Conservation (phyloP, 2,329 filamentous ascomycete species). For the Xylariaceae sp. region DNA sequence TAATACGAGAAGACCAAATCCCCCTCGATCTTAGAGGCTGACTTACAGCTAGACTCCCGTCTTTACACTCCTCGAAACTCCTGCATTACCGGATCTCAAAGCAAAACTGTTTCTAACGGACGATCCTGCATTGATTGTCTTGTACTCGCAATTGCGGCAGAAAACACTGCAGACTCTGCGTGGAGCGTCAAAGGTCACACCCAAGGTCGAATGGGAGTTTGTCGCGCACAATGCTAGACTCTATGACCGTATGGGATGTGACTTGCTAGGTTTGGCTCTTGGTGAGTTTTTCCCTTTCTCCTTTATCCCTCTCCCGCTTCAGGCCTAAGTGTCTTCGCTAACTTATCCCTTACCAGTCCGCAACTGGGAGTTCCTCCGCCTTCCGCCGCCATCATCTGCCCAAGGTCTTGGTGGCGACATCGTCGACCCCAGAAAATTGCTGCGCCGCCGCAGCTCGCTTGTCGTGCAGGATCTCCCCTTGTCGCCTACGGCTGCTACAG, state of each 20-base stretch:
- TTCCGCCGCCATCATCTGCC: slow-evolving; percentile 31
- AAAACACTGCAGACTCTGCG: slow-evolving; percentile 78
- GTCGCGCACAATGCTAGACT: slow-evolving; percentile 79
- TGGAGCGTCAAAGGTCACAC: slow-evolving; percentile 77
- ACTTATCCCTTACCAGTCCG: slow-evolving; percentile 51
- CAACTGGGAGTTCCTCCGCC: slow-evolving; percentile 74
- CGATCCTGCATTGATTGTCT: slow-evolving; percentile 80
- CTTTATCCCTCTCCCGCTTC: not conserved
- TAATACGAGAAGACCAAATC: too few relatives aligned
- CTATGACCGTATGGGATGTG: slow-evolving; percentile 90
- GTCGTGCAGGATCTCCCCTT: slow-evolving; percentile 71
- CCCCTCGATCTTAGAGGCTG: not conserved
- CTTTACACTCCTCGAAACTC: slow-evolving; percentile 66
- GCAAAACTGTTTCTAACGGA: slow-evolving; percentile 82
- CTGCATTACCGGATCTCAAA: slow-evolving; percentile 64
- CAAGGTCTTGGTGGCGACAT: slow-evolving; percentile 42
- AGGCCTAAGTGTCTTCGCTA: not conserved
- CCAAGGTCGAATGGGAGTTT: slow-evolving; percentile 81
- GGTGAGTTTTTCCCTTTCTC: slow-evolving; percentile 47
- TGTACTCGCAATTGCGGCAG: slow-evolving; percentile 82
- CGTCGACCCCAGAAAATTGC: slow-evolving; percentile 62
- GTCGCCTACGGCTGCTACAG: slow-evolving; percentile 34
- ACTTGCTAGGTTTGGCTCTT: slow-evolving; percentile 80
- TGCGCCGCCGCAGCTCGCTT: slow-evolving; percentile 69
- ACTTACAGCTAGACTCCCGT: slow-evolving; percentile 61